Evolutionary conservation across 805 yeast genomes (phyloP), one percentile per base, ranked within the genome.

Genomic region (Myxozyma melibiosi): DNA sequence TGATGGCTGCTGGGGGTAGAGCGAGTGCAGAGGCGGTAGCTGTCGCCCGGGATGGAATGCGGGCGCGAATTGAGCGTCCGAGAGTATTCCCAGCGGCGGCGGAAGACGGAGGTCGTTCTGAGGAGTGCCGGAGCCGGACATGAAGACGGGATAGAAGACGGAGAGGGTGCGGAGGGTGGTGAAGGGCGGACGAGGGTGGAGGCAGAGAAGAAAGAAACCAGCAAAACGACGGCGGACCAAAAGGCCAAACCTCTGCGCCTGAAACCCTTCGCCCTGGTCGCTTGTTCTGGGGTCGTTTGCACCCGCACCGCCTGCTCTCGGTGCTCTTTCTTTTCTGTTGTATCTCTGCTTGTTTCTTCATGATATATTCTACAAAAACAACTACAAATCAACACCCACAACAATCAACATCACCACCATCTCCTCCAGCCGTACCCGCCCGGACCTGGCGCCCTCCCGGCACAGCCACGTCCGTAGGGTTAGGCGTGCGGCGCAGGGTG

Each of bases 41-140:
- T 35, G 41, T 20, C 48, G 55, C 35, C 49, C 48, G 44, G 43
- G 43, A 27, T 11, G 43, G 37, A 44, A 45, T 45, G 46, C 52
- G 33, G 55, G 41, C 25, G 45, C 33, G 44, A 28, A 38, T 22
- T 48, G 55, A 11, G 52, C 38, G 53, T 55, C 59, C 20, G 56
- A 40, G 33, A 58, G 53, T 42, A 54, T 37, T n/a, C 51, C 31
- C 38, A 39, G 56, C 22, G 57, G 59, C 31, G 58, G 62, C 39
- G 58, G 56, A 45, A 54, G 49, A 38, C 59, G 58, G 30, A 54
- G 53, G 30, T 37, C 47, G 40, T 40, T 43, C 20, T 44, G 51
- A 24, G 39, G 42, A n/a, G 54, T 18, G 28, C 38, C 47, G 30
- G 48, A 42, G 35, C 42, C 55, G 22, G 55, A 50, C 38, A 41